Conservation (phyloP, 352 stramenopile genomes). For the Pythium utonaiense region DNA sequence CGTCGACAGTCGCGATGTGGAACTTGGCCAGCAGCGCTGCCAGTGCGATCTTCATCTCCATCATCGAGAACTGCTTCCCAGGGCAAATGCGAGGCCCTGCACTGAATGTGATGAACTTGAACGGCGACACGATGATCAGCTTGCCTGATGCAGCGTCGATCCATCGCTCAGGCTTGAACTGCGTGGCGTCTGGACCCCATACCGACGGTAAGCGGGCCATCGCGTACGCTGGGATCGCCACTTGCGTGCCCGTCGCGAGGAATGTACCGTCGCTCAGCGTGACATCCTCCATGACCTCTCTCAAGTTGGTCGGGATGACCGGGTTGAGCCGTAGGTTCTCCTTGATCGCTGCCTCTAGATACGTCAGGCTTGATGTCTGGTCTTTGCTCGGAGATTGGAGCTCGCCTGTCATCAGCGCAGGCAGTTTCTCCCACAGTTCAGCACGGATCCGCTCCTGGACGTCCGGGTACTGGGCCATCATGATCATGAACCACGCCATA, state of each 20-base stretch:
- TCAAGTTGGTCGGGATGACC: constrained; percentile 41
- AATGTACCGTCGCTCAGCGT: constrained; percentile 59
- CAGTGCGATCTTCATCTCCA: constrained; percentile 57
- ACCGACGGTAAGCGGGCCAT: constrained; percentile 44
- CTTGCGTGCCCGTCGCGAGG: constrained; percentile 38
- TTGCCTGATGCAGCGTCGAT: constrained; percentile 37
- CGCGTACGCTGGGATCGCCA: constrained; percentile 50
- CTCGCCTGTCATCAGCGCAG: constrained; percentile 23
- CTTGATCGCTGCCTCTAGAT: constrained; percentile 57
- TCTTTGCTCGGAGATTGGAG: constrained; percentile 31
- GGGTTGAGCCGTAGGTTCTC: constrained; percentile 68
- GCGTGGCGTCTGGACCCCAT: constrained; percentile 53
- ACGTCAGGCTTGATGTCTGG: constrained; percentile 49
- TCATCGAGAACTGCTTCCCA: constrained; percentile 51
- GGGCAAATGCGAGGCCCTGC: constrained; percentile 60
- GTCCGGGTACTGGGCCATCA: constrained; percentile 57
- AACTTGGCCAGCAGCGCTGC: constrained; percentile 41
- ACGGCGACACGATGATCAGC: constrained; percentile 36
- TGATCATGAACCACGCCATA: constrained; percentile 71
- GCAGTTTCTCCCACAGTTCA: constrained; percentile 38
- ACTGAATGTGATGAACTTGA: constrained; percentile 63
- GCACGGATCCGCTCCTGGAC: constrained; percentile 42
- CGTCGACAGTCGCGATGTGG: constrained; percentile 26
- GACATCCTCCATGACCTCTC: constrained; percentile 42
- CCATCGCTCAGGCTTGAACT: constrained; percentile 68